Base-by-base conservation (phyloP, 768 basidiomycete species). In the Mycena galopus region DNA sequence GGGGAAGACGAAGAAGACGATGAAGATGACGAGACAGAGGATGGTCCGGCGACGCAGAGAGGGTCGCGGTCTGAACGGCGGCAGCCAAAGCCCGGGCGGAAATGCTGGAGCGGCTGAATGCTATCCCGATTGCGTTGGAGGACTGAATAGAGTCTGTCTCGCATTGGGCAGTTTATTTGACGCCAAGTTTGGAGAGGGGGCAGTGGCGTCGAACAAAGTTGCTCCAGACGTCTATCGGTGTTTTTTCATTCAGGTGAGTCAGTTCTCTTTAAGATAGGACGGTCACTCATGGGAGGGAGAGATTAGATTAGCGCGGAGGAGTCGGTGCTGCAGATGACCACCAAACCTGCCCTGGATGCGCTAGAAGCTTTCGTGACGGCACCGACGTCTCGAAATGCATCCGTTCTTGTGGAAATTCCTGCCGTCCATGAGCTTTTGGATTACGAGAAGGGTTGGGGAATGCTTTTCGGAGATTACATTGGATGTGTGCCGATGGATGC, bases 161-260 rank as follows among this genome's bases (percentile, higher is more conserved):
- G 2, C 35, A 1, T 8, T 51, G 2, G 32, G 3, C 1, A 0
- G 0, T 2, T 6, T 65, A 5, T 65, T 65, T 16, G 51, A 65
- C 8, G 16, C 23, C 9, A 19, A 65, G 6, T 65, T 65, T 10
- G 51, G 64, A 10, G 37, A 65, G 23, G 16, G 0, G 0, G 12
- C 51, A 27, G 35, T 65, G 4, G 25, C 39, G 14, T 2, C 12
- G 1, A 39, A 17, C 2, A 53, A 0, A 0, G 11, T 32, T 3
- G 64, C 51, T 14, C 64, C 64, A 12, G 25, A 67, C 14, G 63
- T 69, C 2, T 76, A 75, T 32, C 27, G 27, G 10, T 19, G 47
- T 19, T 53, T 75, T 10, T 75, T 75, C 32, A 33, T 70, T 9
- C 69, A 68, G 62, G 75, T 76, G 3, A 19, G 44, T 32, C 6